Evolutionary conservation across 495 filamentous ascomycete genomes (phyloP), one percentile per base, ranked within the genome.

Genomic region (Zalerion maritima): DNA sequence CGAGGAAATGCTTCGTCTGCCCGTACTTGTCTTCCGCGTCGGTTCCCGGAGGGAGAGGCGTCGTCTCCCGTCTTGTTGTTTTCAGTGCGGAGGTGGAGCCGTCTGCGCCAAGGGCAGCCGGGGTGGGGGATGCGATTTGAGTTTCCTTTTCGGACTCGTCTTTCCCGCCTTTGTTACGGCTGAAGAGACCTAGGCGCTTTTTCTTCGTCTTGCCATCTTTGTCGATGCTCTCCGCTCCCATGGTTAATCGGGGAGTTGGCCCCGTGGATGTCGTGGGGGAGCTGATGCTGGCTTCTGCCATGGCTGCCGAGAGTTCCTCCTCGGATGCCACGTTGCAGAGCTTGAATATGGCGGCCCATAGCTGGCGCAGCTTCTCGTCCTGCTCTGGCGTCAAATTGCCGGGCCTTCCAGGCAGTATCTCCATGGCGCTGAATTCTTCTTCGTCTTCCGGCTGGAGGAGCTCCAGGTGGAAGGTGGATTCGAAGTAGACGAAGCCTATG

Each of bases 1-100:
- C 70, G 38, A 81, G 70, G 51, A 83, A 96, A 14, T 81, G 74
- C 58, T 87, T 87, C 3, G 67, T 78, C 47, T 87, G 82, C 17
- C 84, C 83, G 51, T 91, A 85, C 58, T 97, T 96, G 54, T 96
- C 91, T 33, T 94, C 78, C 14, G 62, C 62, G 13, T 81, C 75
- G 24, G 54, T 57, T 14, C 57, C 44, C 35, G 54, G n/a, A n/a
- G n/a, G n/a, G n/a, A n/a, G n/a, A n/a, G n/a, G n/a, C 20, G 54
- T 5, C 23, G 23, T 7, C 14, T 25, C 23, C 23, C 23, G 1
- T 25, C 23, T 25, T 3, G 12, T 25, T 25, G 12, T 13, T 14
- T 26, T 11, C 24, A 18, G 6, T 5, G 26, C 22, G n/a, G n/a
- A n/a, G n/a, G n/a, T n/a, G n/a, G n/a, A n/a, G n/a, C n/a, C 57